phyloP scores from a whole-genome alignment of 176 grass and related monocot genomes.

The Secale cereale region DNA sequence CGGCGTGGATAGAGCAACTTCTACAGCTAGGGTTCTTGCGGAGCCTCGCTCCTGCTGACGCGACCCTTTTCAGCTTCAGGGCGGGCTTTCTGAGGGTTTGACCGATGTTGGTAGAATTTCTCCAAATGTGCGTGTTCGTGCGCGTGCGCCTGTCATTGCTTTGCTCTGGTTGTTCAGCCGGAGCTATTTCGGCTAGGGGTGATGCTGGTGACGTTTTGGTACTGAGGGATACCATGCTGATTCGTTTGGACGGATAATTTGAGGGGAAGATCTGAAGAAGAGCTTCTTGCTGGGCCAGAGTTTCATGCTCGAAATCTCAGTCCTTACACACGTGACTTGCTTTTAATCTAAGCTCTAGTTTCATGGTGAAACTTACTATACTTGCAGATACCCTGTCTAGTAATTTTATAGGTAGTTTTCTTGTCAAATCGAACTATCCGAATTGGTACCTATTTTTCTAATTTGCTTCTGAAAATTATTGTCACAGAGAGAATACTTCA shows the following conservation, averaged over 20 bases:
- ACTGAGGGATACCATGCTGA: background rate
- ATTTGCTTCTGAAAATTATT: constrained; percentile 22
- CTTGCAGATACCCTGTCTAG: background rate
- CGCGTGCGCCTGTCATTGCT: background rate
- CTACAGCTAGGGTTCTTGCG: background rate
- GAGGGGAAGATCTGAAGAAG: background rate
- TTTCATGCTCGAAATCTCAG: background rate
- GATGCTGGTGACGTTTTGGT: background rate
- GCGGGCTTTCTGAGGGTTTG: background rate
- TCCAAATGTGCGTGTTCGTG: background rate
- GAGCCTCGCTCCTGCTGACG: background rate
- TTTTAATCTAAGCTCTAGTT: background rate
- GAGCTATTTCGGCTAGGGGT: background rate
- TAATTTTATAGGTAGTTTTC: background rate
- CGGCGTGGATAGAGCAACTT: background rate
- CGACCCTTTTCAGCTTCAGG: background rate
- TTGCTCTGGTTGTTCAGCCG: background rate
- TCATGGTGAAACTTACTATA: background rate
- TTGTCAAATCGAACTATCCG: background rate
- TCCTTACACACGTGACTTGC: background rate
- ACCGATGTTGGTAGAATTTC: background rate
- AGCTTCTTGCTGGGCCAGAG: background rate
- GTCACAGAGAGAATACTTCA: constrained; percentile 90
- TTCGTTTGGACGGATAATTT: background rate
- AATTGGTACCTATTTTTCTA: no score